Percentiles rank a stretch among this genome's conserved stretches.
These are phyloP conservation scores for Paraglomus occultum DNA, from an alignment of 192 early-diverging fungal species.

Conservation along the genomic window DNA sequence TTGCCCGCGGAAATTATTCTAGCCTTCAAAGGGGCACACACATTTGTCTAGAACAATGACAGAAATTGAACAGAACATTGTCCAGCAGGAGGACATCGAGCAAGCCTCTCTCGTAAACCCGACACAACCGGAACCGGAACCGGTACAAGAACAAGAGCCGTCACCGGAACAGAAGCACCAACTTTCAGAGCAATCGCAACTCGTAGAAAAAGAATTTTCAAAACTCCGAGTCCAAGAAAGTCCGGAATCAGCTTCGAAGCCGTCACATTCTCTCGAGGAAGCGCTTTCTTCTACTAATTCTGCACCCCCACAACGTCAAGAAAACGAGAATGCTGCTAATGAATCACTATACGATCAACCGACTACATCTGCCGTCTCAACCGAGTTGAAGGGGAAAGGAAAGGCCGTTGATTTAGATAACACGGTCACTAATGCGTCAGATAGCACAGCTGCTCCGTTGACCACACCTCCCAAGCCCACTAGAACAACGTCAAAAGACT, in stretches of 20 bases:
- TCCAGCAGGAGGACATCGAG: no score
- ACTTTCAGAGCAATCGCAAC: neutral
- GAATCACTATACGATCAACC: neutral
- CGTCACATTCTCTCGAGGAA: neutral
- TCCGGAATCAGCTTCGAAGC: neutral
- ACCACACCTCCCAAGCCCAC: neutral
- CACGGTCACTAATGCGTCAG: neutral
- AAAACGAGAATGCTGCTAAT: neutral
- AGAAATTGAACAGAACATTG: no score
- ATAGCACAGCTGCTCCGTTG: neutral
- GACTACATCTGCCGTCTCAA: neutral
- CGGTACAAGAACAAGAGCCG: no score
- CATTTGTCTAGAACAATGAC: no score
- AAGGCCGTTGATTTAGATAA: neutral
- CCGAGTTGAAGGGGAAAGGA: conserved; percentile 18
- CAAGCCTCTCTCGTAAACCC: no score
- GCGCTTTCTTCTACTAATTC: conserved; percentile 8
- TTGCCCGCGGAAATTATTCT: no score
- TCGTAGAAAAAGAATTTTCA: conserved; percentile 14
- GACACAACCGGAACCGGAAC: no score
- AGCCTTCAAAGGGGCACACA: no score
- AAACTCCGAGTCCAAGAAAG: neutral
- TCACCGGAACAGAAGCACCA: no score
- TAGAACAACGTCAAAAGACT: neutral
- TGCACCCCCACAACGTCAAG: neutral